phyloP scores from a whole-genome alignment of 2,329 filamentous ascomycete genomes.

The Teratosphaeria destructans region DNA sequence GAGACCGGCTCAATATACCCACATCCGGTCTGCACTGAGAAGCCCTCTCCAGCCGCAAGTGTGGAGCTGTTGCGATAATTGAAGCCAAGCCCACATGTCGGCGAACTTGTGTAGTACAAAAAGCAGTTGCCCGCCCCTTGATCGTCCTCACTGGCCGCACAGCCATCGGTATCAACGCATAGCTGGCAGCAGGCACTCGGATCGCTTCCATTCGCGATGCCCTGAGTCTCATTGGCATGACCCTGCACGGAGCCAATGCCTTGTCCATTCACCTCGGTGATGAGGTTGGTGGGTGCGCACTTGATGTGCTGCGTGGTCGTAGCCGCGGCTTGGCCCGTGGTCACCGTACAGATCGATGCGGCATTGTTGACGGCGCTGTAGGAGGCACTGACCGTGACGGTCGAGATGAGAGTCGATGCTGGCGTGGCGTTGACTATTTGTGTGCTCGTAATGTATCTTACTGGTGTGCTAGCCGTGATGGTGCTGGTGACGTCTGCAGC shows the following conservation, averaged over 20 bases:
- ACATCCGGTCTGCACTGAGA: slow-evolving; percentile 17
- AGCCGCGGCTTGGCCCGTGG: slow-evolving; percentile 7
- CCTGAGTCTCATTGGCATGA: slow-evolving; percentile 13
- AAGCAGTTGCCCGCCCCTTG: slow-evolving; percentile 19
- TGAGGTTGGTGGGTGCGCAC: slow-evolving; percentile 19
- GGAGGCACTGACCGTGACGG: slow-evolving; percentile 3
- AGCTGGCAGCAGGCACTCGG: slow-evolving; percentile 18
- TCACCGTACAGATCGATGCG: slow-evolving; percentile 13
- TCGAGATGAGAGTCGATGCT: slow-evolving; percentile 11
- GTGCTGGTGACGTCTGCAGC: slow-evolving; percentile 11
- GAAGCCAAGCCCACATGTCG: slow-evolving; percentile 15
- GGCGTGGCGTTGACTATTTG: slow-evolving; percentile 2
- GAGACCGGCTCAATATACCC: slow-evolving; percentile 10
- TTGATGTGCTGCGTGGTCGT: slow-evolving; percentile 19
- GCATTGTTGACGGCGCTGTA: slow-evolving; percentile 1
- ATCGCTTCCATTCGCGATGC: slow-evolving; percentile 14
- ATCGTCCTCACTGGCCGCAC: slow-evolving; percentile 17
- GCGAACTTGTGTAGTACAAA: slow-evolving; percentile 14
- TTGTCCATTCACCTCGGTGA: slow-evolving; percentile 13
- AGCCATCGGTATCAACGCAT: slow-evolving; percentile 15
- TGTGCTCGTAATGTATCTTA: slow-evolving; percentile 10
- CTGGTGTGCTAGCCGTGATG: slow-evolving; percentile 13
- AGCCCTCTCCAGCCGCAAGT: slow-evolving; percentile 13
- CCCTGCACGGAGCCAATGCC: slow-evolving; percentile 14
- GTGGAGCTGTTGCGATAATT: slow-evolving; percentile 12